Conservation (phyloP, 352 stramenopile genomes). For the Phytopythium boreale region DNA sequence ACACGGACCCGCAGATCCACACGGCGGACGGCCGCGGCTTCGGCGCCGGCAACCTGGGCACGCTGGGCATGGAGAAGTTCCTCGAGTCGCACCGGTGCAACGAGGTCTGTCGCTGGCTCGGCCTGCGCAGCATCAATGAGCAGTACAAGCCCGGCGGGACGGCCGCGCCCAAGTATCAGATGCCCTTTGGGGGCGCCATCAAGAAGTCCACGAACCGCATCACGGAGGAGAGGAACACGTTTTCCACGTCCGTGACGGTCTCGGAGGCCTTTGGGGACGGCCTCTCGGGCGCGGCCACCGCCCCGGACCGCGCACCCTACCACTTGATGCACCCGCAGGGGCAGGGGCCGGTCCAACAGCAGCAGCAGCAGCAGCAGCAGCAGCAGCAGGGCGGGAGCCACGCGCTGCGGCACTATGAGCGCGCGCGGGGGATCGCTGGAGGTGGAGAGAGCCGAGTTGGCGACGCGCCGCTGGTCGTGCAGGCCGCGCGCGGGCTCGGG, state of each 20-base stretch:
- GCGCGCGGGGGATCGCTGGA: neutral
- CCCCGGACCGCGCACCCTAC: neutral
- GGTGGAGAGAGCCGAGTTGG: neutral
- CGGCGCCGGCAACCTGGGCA: conserved; percentile 81
- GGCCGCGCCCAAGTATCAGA: conserved; percentile 72
- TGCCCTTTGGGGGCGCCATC: conserved; percentile 72
- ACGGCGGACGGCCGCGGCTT: conserved; percentile 77
- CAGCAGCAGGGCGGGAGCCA: neutral
- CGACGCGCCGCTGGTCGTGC: neutral
- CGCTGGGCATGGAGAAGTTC: conserved; percentile 86
- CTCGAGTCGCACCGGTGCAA: conserved; percentile 86
- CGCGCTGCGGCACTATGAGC: neutral
- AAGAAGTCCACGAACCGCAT: conserved; percentile 84
- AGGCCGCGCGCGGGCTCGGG: conserved; percentile 1
- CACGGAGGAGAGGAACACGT: conserved; percentile 80
- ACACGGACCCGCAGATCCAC: conserved; percentile 85
- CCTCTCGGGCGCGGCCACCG: conserved; percentile 7
- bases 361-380: conserved; percentile 21
- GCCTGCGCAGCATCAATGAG: conserved; percentile 69
- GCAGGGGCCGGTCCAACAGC: neutral
- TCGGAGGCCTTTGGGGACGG: conserved; percentile 69
- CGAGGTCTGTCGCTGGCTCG: conserved; percentile 81
- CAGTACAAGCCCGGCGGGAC: conserved; percentile 77
- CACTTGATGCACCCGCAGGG: no score
- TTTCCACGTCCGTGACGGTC: conserved; percentile 75